Base-by-base conservation (phyloP, 2,329 filamentous ascomycete genomes). In the Hypoxylon sp. region DNA sequence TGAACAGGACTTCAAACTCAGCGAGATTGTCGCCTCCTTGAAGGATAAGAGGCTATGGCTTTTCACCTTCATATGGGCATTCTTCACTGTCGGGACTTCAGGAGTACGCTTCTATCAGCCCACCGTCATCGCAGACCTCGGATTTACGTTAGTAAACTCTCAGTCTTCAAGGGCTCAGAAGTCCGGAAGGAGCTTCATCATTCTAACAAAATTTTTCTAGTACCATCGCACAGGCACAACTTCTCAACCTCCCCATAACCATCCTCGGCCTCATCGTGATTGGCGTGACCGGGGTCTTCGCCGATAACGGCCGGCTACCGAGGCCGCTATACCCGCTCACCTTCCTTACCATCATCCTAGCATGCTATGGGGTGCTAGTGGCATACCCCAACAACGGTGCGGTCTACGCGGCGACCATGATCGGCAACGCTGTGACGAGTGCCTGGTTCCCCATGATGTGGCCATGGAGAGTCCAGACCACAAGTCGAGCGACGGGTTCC, bases 381-480 rank as follows among this genome's bases (percentile, higher is more conserved):
- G 81, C 79, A 0, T 85, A 82, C 67, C 83, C 84, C 1, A 82
- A 74, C 70, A 81, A 77, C 35, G 84, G 82, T 5, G 83, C 76
- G 1, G 80, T 86, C 0, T 86, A 85, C 51, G 81, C 83, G 0
- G 83, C 82, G 0, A 85, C 83, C 0, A 67, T 85, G 24, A 80
- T 85, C 29, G 82, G 79, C 5, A 81, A 82, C 48, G 80, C 80
- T 0, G 77, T 84, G 10, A 79, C 81, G 0, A 75, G 78, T 2
- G 79, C 80, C 1, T 84, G 83, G 80, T 86, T 79, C 67, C 82
- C 84, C 0, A 78, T 84, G 64, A 86, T 86, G 84, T 84, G 84
- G 84, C 84, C 84, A 10, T 85, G 84, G 84, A 80, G 84, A 3
- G 83, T 84, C 0, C 83, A 84, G 74, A 84, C 82, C 2, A 85